These are phyloP conservation scores for Pseudomassariella vexata DNA, from an alignment of 2,329 filamentous ascomycete species.

Conservation along the genomic window DNA sequence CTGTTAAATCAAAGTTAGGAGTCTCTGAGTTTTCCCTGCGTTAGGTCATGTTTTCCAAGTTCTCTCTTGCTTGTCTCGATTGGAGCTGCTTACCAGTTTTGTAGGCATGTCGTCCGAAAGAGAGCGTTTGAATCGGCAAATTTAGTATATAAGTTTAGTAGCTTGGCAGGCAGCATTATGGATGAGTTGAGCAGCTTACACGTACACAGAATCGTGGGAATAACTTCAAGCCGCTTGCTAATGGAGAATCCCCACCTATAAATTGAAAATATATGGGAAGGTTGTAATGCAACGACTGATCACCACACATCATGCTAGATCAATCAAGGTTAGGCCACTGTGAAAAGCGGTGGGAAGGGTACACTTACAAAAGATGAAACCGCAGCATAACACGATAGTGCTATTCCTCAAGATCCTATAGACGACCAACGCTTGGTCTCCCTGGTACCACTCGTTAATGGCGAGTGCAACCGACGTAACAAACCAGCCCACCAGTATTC, in stretches of 20 bases:
- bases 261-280: constrained; percentile 45
- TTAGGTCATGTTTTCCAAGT: too few species aligned
- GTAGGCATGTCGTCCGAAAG: too few species aligned
- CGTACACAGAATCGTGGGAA: constrained; percentile 20
- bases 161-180: too few species aligned
- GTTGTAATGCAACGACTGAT: constrained; percentile 26
- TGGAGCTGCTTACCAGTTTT: too few species aligned
- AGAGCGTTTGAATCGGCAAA: too few species aligned
- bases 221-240: constrained; percentile 32
- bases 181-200: too few species aligned
- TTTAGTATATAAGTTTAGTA: too few species aligned
- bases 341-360: constrained; percentile 16
- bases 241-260: constrained; percentile 28
- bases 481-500: constrained; percentile 29
- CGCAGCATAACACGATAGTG: constrained; percentile 20
- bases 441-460: constrained; percentile 25
- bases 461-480: constrained; percentile 34
- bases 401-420: constrained; percentile 30
- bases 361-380: constrained; percentile 12
- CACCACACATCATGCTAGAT: background rate
- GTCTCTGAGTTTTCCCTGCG: too few species aligned
- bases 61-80: too few species aligned
- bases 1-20: too few species aligned
- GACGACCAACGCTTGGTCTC: constrained; percentile 29
- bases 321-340: background rate